Conservation (phyloP, 768 basidiomycete genomes). For the Mycena indigotica region DNA sequence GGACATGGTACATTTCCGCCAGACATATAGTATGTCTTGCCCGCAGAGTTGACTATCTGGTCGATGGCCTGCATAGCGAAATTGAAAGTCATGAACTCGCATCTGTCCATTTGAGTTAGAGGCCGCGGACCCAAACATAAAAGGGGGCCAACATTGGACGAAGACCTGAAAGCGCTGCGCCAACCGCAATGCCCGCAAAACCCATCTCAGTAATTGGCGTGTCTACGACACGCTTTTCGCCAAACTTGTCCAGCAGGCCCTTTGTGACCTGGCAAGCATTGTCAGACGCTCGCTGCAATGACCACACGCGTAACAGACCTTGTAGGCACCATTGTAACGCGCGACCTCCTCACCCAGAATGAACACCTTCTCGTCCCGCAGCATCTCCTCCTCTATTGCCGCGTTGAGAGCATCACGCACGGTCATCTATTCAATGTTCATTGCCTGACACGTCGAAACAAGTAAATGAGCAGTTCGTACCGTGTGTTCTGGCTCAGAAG, state of each 20-base stretch:
- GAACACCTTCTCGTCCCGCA: slow-evolving; percentile 92
- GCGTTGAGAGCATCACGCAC: slow-evolving; percentile 97
- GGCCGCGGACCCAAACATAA: slow-evolving; percentile 4
- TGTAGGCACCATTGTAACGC: slow-evolving; percentile 97
- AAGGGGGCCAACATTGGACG: slow-evolving; percentile 75
- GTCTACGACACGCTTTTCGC: slow-evolving; percentile 97
- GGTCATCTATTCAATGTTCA: slow-evolving; percentile 70
- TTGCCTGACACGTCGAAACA: background rate
- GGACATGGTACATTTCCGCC: slow-evolving; percentile 98
- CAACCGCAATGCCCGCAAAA: slow-evolving; percentile 95
- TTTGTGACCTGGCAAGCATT: slow-evolving; percentile 82
- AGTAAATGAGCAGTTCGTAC: slow-evolving; percentile 31
- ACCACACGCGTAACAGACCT: slow-evolving; percentile 47
- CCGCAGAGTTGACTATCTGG: slow-evolving; percentile 99
- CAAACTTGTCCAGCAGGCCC: slow-evolving; percentile 98
- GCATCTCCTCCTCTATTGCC: slow-evolving; percentile 99
- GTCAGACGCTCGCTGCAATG: slow-evolving; percentile 11
- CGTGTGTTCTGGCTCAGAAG: slow-evolving; percentile 48
- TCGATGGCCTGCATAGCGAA: slow-evolving; percentile 99
- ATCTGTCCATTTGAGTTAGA: slow-evolving; percentile 47
- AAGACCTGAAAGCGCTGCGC: slow-evolving; percentile 91
- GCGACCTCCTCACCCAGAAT: slow-evolving; percentile 98
- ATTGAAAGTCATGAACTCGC: slow-evolving; percentile 99
- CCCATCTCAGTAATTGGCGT: slow-evolving; percentile 98
- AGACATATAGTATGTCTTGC: slow-evolving; percentile 99